Conservation (phyloP, 2,329 filamentous ascomycete genomes). For the Blastomyces percursus region DNA sequence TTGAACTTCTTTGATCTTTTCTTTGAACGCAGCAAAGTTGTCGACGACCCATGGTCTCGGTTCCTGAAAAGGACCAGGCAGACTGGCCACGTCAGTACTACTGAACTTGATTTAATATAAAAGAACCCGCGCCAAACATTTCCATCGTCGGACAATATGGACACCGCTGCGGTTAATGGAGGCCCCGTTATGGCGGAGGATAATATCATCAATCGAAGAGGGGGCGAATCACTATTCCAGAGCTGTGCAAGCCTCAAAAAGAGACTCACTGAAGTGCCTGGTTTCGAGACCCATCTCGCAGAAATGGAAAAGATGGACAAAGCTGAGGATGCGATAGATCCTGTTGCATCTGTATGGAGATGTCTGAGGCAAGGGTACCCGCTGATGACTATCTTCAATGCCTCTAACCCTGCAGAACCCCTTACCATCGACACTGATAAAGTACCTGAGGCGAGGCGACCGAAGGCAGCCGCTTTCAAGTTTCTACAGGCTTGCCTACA, state of each 20-base stretch:
- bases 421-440: conserved; percentile 56
- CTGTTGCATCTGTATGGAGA: conserved; percentile 84
- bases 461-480: conserved; percentile 81
- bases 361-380: conserved; percentile 75
- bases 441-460: conserved; percentile 59
- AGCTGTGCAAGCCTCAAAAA: conserved; percentile 80
- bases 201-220: conserved; percentile 96
- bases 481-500: conserved; percentile 83
- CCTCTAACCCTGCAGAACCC: conserved; percentile 57
- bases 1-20: not conserved
- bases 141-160: conserved; percentile 21
- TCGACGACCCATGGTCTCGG: conserved; percentile 13
- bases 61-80: conserved; percentile 12
- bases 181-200: conserved; percentile 53
- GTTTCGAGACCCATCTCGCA: conserved; percentile 63
- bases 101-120: conserved; percentile 1
- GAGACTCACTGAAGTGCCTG: conserved; percentile 70
- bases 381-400: conserved; percentile 80
- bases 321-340: conserved; percentile 54
- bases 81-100: conserved; percentile 11
- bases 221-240: conserved; percentile 91
- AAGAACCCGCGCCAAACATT: not conserved
- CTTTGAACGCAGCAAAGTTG: not conserved
- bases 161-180: conserved; percentile 22
- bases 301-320: conserved; percentile 60